Evolutionary conservation across 1,139 yeast genomes (phyloP).

Genomic region (Candida labiduridarum): DNA sequence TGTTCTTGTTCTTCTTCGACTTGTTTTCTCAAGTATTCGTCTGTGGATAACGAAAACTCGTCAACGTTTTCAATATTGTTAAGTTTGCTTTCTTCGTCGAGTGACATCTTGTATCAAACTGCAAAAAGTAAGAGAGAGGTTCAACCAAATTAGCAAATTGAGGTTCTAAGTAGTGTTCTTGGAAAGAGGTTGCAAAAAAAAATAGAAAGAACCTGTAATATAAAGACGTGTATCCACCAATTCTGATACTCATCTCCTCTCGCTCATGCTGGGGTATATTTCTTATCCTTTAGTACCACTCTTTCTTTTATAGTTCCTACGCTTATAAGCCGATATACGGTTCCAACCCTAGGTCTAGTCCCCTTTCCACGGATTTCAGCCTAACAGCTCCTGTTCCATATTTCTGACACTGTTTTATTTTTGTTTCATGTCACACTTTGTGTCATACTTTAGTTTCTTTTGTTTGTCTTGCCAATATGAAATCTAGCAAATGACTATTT

Average conservation of each 20-base stretch:
- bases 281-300: too few species aligned
- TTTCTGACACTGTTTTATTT: not conserved
- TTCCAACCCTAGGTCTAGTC: too few species aligned
- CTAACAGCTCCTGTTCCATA: not conserved
- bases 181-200: not conserved
- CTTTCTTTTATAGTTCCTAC: too few species aligned
- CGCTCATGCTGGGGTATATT: too few species aligned
- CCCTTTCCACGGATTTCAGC: too few species aligned
- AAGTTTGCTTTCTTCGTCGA: not conserved
- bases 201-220: not conserved
- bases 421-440: too few species aligned
- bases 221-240: too few species aligned
- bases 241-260: not conserved
- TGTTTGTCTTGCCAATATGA: too few species aligned
- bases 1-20: constrained; percentile 12
- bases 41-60: constrained; percentile 12
- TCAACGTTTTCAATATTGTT: constrained; percentile 1
- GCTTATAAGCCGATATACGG: too few species aligned
- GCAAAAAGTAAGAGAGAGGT: not conserved
- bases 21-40: constrained; percentile 14
- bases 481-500: too few species aligned
- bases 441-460: too few species aligned
- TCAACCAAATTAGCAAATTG: not conserved
- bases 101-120: not conserved
- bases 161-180: not conserved